These are phyloP conservation scores for Backusella macrospora DNA, from an alignment of 192 early-diverging fungal species.

Conservation along the genomic window DNA sequence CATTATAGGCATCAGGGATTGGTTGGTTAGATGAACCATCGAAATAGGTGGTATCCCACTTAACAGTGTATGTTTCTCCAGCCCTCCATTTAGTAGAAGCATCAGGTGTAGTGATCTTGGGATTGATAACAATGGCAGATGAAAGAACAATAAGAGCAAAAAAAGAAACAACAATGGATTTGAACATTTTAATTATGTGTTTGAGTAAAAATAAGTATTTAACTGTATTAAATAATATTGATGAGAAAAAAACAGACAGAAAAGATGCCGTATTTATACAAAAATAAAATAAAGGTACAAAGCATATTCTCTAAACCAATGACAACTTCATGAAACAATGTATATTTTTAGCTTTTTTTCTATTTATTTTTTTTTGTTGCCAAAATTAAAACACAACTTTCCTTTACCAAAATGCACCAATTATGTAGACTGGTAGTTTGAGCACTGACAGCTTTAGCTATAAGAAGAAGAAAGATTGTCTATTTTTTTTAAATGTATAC, in stretches of 20 bases:
- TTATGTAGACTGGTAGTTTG: not conserved
- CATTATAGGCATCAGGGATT: conserved; percentile 29
- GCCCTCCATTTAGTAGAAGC: conserved; percentile 26
- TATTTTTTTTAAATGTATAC: not conserved
- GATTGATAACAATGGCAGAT: conserved; percentile 14
- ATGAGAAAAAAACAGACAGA: not conserved
- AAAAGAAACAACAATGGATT: not conserved
- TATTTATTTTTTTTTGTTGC: not conserved
- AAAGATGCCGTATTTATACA: not conserved
- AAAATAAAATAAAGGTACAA: not conserved
- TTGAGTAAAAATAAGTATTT: not conserved
- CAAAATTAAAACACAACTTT: not conserved
- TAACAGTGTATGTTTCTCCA: conserved; percentile 21
- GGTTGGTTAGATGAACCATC: conserved; percentile 2
- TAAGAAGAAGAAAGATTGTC: not conserved
- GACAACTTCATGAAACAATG: not conserved
- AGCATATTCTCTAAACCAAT: not conserved
- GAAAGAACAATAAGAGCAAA: conserved; percentile 1
- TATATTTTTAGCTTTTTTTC: conserved; percentile 11
- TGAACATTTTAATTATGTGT: conserved; percentile 12
- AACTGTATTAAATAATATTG: not conserved
- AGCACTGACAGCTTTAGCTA: conserved; percentile 6
- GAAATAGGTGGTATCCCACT: conserved; percentile 17
- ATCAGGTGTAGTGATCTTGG: conserved; percentile 19
- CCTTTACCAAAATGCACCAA: conserved; percentile 9